A percentile compares a stretch with the other conserved stretches of the same genome.
phyloP scores from a whole-genome alignment of 768 basidiomycete genomes.

The Kwoniella sp. region DNA sequence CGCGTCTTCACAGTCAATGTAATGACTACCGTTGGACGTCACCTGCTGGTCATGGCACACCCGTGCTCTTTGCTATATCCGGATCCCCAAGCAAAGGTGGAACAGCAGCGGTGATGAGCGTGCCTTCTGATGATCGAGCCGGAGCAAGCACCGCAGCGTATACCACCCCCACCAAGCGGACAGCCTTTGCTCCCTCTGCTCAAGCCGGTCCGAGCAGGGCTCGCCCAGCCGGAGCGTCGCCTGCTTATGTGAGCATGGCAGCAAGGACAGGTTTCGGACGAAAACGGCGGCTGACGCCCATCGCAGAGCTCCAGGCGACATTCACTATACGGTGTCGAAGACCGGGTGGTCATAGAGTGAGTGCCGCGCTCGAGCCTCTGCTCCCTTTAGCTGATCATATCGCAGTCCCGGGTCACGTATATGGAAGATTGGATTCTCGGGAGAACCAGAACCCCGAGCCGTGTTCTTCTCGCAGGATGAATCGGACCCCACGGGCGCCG shows the following conservation, averaged over 20 bases:
- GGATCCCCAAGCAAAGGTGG: too few relatives aligned
- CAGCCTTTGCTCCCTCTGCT: slow-evolving; percentile 22
- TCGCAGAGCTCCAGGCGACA: slow-evolving; percentile 59
- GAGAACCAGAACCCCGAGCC: slow-evolving; percentile 83
- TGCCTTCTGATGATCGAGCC: too few relatives aligned
- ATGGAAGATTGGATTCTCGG: slow-evolving; percentile 98
- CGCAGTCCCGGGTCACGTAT: slow-evolving; percentile 71
- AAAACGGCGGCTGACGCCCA: not conserved
- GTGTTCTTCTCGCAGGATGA: slow-evolving; percentile 59
- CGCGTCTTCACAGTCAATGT: too few relatives aligned
- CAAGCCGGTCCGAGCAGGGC: slow-evolving; percentile 41
- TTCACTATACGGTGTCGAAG: slow-evolving; percentile 93
- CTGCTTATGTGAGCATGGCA: slow-evolving; percentile 39
- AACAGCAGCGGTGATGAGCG: too few relatives aligned
- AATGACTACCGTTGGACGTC: too few relatives aligned
- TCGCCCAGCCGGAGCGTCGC: slow-evolving; percentile 36
- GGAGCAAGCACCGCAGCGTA: not conserved
- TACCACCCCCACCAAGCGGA: slow-evolving; percentile 37
- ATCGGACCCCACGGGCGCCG: slow-evolving; percentile 4
- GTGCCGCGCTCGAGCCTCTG: slow-evolving; percentile 1
- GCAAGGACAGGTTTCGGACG: not conserved
- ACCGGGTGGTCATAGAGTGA: slow-evolving; percentile 82
- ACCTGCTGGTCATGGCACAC: too few relatives aligned
- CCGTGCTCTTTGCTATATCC: too few relatives aligned
- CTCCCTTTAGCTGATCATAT: not conserved